Conservation (phyloP, 2,329 filamentous ascomycete species). For the Ophidiomyces ophidiicola region DNA sequence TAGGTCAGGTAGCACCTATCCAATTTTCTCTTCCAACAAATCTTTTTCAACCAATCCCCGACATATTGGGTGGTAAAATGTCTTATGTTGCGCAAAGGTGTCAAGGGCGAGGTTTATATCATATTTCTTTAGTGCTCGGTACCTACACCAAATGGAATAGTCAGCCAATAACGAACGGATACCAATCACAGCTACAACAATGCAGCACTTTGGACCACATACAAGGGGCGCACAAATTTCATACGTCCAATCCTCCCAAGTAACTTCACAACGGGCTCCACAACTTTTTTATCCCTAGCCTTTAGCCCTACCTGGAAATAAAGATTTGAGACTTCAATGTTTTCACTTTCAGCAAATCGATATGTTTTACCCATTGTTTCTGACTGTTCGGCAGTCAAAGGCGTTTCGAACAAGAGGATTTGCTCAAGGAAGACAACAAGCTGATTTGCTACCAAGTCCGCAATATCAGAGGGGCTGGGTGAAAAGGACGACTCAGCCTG, state of each 20-base stretch:
- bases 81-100: constrained; percentile 75
- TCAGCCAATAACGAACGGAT: background rate
- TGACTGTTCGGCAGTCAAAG: constrained; percentile 53
- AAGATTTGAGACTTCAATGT: constrained; percentile 72
- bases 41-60: constrained; percentile 77
- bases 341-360: constrained; percentile 59
- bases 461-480: constrained; percentile 57
- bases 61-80: constrained; percentile 95
- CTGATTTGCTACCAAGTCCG: constrained; percentile 71
- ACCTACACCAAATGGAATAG: constrained; percentile 19
- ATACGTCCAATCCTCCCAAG: constrained; percentile 78
- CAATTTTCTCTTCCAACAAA: constrained; percentile 44
- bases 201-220: constrained; percentile 16
- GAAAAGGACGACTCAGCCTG: constrained; percentile 38
- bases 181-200: background rate
- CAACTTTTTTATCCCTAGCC: constrained; percentile 56
- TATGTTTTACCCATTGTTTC: constrained; percentile 65
- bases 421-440: constrained; percentile 80
- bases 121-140: constrained; percentile 59
- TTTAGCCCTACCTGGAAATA: constrained; percentile 71
- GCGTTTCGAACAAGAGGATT: constrained; percentile 54
- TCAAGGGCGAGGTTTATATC: constrained; percentile 62
- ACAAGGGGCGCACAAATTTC: constrained; percentile 92
- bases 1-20: too few species aligned
- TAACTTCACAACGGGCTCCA: constrained; percentile 59